A percentile compares a stretch with the other conserved stretches of the same genome.
phyloP scores from a whole-genome alignment of 371 early-diverging fungal species.

The Mucor indicus region DNA sequence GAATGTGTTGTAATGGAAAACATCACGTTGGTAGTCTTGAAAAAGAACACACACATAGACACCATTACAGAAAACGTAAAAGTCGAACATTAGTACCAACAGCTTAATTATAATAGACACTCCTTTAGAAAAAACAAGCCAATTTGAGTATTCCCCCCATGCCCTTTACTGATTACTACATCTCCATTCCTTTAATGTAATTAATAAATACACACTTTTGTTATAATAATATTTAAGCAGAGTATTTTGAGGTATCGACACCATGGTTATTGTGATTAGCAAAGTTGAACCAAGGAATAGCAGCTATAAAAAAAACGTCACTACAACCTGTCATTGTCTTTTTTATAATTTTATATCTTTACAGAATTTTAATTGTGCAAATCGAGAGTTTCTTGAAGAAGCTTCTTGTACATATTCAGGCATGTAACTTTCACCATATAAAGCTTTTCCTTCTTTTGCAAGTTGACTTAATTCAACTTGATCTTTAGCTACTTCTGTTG shows the following conservation, averaged over 20 bases:
- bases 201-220: not conserved
- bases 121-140: too few relatives aligned
- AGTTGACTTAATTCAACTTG: constrained; percentile 63
- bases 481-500: constrained; percentile 74
- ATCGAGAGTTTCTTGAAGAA: constrained; percentile 71
- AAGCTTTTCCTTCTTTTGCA: constrained; percentile 65
- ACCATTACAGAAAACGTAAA: constrained; percentile 25
- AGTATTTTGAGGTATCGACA: constrained; percentile 58
- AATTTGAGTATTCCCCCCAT: too few relatives aligned
- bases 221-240: constrained; percentile 6
- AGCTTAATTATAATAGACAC: too few relatives aligned
- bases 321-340: not conserved
- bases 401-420: constrained; percentile 61
- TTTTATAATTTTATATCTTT: constrained; percentile 16
- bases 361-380: constrained; percentile 67
- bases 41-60: constrained; percentile 29
- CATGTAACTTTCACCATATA: constrained; percentile 68
- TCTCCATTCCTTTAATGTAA: not conserved
- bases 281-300: constrained; percentile 81
- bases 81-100: too few relatives aligned
- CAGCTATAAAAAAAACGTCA: constrained; percentile 33
- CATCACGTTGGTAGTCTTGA: constrained; percentile 50
- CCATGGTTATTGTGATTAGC: constrained; percentile 80
- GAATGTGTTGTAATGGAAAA: constrained; percentile 57
- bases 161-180: too few relatives aligned